Evolutionary conservation across 192 early-diverging fungal genomes (phyloP), one percentile per base, ranked within the genome.

Genomic region (Entomortierella lignicola): DNA sequence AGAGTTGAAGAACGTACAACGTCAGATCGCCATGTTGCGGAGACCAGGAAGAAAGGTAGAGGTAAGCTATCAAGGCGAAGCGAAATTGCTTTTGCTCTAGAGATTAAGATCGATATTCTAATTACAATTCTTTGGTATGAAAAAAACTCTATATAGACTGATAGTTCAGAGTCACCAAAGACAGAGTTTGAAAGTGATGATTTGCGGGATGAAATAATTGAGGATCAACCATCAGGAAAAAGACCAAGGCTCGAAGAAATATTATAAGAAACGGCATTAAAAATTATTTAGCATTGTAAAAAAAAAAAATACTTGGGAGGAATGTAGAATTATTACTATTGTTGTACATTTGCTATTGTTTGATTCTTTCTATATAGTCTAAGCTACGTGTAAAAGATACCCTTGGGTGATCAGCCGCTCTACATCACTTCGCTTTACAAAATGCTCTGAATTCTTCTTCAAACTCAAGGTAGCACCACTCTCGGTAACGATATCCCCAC

Each of bases 401-500:
- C 98, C 98, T 32, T 90, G 89, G 2, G 86, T 89, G 53, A 99
- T 94, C 62, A 98, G 84, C 27, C 90, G 86, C 77, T 99, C 96
- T 5, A 98, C 92, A 72, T 99, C 98, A 0, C 95, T 87, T 11
- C 95, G 85, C 61, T 90, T 80, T 60, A 98, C 85, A 69, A 94
- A 98, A 48, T 93, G 93, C 82, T 98, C 96, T 17, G 90, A 92
- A 52, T 92, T 91, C 30, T 88, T 89, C 41, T 88, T 89, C 32
- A 99, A 81, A 59, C 88, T 88, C 43, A 96, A 86, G 1, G 89
- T 82, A 0, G 75, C 60, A 0, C 98, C 97, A 66, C 84, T 92
- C 60, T 98, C 96, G 0, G 95, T 94, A 55, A 92, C 88, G 43
- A 98, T 90, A 81, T 98, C 95, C 44, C 98, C 98, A 70, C 91